Base-by-base conservation (phyloP, 2,329 filamentous ascomycete species). In the Talaromyces sp. region DNA sequence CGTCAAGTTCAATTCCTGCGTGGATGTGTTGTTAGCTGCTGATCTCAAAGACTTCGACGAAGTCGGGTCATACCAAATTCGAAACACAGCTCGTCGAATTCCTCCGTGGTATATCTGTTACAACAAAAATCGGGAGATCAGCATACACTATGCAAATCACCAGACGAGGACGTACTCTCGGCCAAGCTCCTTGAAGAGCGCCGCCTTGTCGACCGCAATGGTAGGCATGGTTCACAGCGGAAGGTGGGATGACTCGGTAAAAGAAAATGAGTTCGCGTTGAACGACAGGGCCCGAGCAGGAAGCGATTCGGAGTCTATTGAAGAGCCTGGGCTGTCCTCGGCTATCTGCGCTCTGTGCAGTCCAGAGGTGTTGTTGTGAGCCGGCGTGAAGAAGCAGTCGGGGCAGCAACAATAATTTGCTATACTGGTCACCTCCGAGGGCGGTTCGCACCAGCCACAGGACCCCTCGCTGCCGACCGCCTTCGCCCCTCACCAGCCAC, bases 21-120 rank as follows among this genome's bases (percentile, higher is more conserved):
- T 62, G 19, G 4, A 26, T 3, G 56, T 62, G 57, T n/a, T 54
- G 64, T 77, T 63, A 78, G 72, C 66, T 27, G 61, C 72, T 35
- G 61, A 63, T 65, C 60, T 66, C 58, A 60, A 58, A 53, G 27
- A 27, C 21, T 29, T 46, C n/a, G 29, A 54, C 17, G 48, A 9
- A 61, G 57, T 55, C 58, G 29, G 61, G 58, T 72, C 76, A 65
- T 75, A 80, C 92, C 92, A 73, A 96, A 99, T 71, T 99, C 93
- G 83, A 99, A 99, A 78, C 94, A 97, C 68, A 99, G 83, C 72
- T 96, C 90, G 77, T 99, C 94, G 73, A 99, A 99, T 72, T 96
- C 91, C 70, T 96, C 86, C 65, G 91, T 94, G 59, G 93, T 96
- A 77, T 90, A 93, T 67, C 89, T 92, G 53, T 24, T 21, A 24